These are phyloP conservation scores for Pholiota molesta DNA, from an alignment of 768 basidiomycete species.

Conservation along the genomic window DNA sequence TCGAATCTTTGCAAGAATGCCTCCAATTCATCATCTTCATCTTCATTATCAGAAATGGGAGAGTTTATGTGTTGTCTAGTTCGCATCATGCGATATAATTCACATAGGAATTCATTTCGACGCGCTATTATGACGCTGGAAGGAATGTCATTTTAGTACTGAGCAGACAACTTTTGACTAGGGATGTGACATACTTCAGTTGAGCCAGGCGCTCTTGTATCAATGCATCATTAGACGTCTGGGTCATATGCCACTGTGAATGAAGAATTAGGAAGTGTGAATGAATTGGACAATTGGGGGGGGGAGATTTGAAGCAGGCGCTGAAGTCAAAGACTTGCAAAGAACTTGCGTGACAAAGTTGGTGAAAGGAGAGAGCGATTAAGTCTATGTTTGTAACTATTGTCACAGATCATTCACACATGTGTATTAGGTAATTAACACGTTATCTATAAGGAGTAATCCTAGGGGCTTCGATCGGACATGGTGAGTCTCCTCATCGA, in stretches of 20 bases:
- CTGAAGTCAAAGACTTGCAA: no score
- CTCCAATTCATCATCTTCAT: conserved; percentile 46
- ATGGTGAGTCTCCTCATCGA: no score
- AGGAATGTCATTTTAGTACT: conserved; percentile 10
- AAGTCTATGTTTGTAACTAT: conserved; percentile 2
- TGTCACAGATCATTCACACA: conserved; percentile 1
- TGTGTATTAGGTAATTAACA: neutral
- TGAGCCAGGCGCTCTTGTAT: conserved; percentile 45
- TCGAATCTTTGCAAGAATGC: conserved; percentile 61
- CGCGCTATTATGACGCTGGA: conserved; percentile 62
- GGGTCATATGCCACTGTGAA: conserved; percentile 14
- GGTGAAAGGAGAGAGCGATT: neutral
- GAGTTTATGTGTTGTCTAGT: conserved; percentile 49
- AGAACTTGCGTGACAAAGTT: neutral
- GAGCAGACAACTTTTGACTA: neutral
- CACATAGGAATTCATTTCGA: conserved; percentile 70
- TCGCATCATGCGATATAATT: conserved; percentile 71
- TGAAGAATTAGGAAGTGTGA: neutral
- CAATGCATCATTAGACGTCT: conserved; percentile 18
- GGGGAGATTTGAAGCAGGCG: no score
- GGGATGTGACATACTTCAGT: conserved; percentile 37
- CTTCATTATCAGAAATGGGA: conserved; percentile 39
- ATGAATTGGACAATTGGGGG: no score
- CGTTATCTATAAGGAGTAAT: neutral
- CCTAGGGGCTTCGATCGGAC: no score